Conservation (phyloP, 371 early-diverging fungal genomes). For the Apophysomyces sp. region DNA sequence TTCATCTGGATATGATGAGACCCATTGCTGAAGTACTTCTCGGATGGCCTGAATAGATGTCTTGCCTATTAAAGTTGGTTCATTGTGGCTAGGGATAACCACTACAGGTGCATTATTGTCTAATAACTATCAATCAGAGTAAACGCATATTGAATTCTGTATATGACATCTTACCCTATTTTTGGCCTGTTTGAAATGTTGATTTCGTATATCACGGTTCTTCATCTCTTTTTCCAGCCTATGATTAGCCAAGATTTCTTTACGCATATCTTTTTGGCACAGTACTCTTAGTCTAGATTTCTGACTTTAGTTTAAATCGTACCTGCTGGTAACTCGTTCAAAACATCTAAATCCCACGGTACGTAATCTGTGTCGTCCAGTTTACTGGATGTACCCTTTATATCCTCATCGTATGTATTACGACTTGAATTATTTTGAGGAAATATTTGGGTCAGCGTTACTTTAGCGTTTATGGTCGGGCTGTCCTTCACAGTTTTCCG, state of each 20-base stretch:
- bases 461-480: not conserved
- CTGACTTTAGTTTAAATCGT: not conserved
- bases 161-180: slow-evolving; percentile 1
- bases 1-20: slow-evolving; percentile 9
- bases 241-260: slow-evolving; percentile 15
- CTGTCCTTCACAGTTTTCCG: not conserved
- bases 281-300: not conserved
- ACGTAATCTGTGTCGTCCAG: not conserved
- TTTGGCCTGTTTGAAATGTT: slow-evolving; percentile 12
- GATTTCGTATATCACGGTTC: slow-evolving; percentile 2
- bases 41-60: slow-evolving; percentile 27
- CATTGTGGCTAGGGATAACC: not conserved
- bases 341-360: slow-evolving; percentile 25
- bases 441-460: slow-evolving; percentile 19
- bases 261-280: slow-evolving; percentile 12
- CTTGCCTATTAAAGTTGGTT: slow-evolving; percentile 30
- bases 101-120: not conserved
- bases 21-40: slow-evolving; percentile 27
- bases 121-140: not conserved
- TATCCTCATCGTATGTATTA: not conserved
- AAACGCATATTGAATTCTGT: not conserved
- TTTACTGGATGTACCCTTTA: not conserved
- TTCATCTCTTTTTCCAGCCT: slow-evolving; percentile 5
- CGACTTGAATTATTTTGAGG: not conserved
- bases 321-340: slow-evolving; percentile 33